These are phyloP conservation scores for Trichosphaerium sp. DNA, from an alignment of 78 protist species.

Conservation along the genomic window DNA sequence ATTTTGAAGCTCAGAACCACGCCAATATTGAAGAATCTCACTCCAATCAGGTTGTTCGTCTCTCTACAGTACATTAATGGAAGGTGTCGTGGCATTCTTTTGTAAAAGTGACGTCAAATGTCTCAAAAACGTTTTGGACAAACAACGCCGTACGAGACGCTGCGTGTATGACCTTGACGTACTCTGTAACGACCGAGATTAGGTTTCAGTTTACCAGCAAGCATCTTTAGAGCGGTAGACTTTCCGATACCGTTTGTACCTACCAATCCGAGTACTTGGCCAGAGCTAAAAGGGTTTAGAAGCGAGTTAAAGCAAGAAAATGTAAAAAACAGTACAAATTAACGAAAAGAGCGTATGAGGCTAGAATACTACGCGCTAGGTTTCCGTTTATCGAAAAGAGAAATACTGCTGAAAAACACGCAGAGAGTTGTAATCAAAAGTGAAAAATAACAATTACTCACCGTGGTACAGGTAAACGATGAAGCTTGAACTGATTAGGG, in stretches of 20 bases:
- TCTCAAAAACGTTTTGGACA: not conserved
- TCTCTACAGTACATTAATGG: no score
- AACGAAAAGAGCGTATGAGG: not conserved
- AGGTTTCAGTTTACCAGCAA: constrained; percentile 95
- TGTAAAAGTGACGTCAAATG: not conserved
- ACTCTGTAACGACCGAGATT: constrained; percentile 90
- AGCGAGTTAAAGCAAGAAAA: not conserved
- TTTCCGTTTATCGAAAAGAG: not conserved
- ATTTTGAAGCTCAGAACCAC: constrained; percentile 97
- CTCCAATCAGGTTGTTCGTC: constrained; percentile 94
- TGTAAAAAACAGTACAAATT: not conserved
- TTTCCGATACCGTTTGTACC: constrained; percentile 99
- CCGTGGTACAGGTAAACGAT: constrained; percentile 40
- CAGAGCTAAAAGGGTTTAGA: constrained; percentile 96
- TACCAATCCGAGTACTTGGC: constrained; percentile 98
- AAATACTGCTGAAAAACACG: no score
- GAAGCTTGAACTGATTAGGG: constrained; percentile 98
- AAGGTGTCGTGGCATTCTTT: constrained; percentile 4
- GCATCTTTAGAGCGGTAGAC: constrained; percentile 96
- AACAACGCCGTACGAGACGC: no score
- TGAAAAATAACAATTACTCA: not conserved
- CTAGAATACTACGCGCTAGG: not conserved
- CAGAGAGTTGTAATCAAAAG: not conserved
- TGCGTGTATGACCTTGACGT: not conserved
- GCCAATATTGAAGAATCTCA: constrained; percentile 92